Evolutionary conservation across 2,329 filamentous ascomycete species (phyloP).

Genomic region (Botrytis aclada): DNA sequence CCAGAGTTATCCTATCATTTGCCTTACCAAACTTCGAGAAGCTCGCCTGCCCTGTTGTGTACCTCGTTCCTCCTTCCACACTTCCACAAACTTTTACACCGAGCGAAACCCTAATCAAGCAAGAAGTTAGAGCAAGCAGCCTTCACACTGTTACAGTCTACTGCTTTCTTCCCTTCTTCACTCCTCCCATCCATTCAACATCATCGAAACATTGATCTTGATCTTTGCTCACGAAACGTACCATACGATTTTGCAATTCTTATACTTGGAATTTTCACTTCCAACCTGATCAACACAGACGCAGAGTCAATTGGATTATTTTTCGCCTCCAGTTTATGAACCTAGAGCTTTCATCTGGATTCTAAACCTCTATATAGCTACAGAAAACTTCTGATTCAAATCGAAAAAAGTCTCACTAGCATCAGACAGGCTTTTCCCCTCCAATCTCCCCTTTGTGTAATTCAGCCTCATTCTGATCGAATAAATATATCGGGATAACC

Average conservation of each 20-base stretch:
- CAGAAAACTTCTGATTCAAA: constrained; percentile 5
- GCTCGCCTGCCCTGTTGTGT: constrained; percentile 19
- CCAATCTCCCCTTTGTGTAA: constrained; percentile 16
- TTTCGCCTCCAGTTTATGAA: neutral
- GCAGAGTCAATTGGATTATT: neutral
- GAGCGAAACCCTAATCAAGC: neutral
- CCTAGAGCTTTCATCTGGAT: neutral
- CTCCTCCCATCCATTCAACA: constrained; percentile 10
- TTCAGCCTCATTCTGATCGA: constrained; percentile 9
- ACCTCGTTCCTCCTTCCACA: constrained; percentile 9
- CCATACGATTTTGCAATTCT: neutral
- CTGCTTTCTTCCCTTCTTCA: constrained; percentile 3
- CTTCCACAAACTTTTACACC: constrained; percentile 10
- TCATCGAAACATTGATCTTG: neutral
- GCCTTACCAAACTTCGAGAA: constrained; percentile 19
- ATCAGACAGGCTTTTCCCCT: neutral
- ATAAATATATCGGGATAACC: constrained; percentile 1
- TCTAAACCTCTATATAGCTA: neutral
- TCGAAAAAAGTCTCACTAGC: constrained; percentile 13
- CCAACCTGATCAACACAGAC: neutral
- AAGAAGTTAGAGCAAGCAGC: neutral
- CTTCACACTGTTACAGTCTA: neutral
- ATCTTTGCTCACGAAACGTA: neutral
- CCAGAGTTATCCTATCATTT: constrained; percentile 3
- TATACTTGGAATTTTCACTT: neutral